Percentiles rank a stretch among this genome's conserved stretches.
phyloP scores from a whole-genome alignment of 129 eudicot species.

The Pseudognaphalium luteoalbum region DNA sequence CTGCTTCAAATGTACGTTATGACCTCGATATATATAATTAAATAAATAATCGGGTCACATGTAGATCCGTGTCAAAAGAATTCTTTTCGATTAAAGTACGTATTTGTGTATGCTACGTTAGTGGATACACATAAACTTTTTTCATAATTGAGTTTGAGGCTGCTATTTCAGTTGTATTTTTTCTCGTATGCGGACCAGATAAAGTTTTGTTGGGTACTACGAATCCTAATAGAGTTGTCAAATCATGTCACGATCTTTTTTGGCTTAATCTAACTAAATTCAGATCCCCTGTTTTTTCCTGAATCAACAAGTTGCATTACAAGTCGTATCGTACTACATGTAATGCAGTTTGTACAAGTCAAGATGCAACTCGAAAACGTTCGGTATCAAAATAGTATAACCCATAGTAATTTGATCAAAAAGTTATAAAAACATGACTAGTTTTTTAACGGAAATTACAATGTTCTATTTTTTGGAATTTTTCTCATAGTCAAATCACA shows the following conservation, averaged over 20 bases:
- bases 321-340: background rate
- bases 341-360: background rate
- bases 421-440: too few relatives aligned
- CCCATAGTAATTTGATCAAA: too few relatives aligned
- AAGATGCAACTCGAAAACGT: background rate
- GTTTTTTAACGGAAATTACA: too few relatives aligned
- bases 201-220: background rate
- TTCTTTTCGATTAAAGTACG: too few relatives aligned
- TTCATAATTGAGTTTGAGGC: background rate
- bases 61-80: background rate
- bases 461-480: background rate
- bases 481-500: background rate
- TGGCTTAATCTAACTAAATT: background rate
- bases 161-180: background rate
- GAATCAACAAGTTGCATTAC: background rate
- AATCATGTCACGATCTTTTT: background rate
- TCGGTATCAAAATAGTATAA: background rate
- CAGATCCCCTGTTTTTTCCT: background rate
- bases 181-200: background rate
- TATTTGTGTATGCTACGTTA: too few relatives aligned
- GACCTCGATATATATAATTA: too few relatives aligned
- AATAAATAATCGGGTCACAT: background rate
- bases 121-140: too few relatives aligned
- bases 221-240: constrained; percentile 2
- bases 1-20: too few relatives aligned